Evolutionary conservation across 257 asterid species (phyloP), one percentile per base, ranked within the genome.

Genomic region (Lithospermum erythrorhizon): DNA sequence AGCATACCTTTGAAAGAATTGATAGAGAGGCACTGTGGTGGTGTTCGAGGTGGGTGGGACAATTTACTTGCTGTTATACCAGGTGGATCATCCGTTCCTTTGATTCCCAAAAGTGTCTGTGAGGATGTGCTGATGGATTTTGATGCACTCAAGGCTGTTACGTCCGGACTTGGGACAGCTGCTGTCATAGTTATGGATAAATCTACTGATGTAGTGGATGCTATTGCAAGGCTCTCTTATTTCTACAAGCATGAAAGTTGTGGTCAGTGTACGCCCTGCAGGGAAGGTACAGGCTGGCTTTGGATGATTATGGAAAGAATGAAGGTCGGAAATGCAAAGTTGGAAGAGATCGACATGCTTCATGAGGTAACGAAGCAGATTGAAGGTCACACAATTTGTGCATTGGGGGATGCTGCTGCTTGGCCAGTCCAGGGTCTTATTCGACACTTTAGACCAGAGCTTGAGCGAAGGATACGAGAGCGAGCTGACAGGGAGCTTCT

Each of bases 351-450:
- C 51, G 97, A 93, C 71, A 89, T 93, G 99, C 97, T 93, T 71
- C 96, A 86, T 60, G 97, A 93, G 81, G 87, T 93, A 81, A 93
- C 99, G 0, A 93, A 93, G 83, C 99, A 93, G 83, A 93, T 93
- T 49, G 99, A 93, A 80, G 99, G 97, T n/a, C 99, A 93, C 81
- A 93, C 99, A 2, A 93, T 93, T 21, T 93, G 99, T 80, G 97
- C 99, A 1, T 75, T 93, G 78, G 97, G 99, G 22, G 99, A 93
- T 62, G 99, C 99, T 57, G 99, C 99, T 59, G 99, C 97, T 67
- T 93, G 99, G 99, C 99, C 99, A 2, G 99, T 93, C 73, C 99
- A 93, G 83, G 99, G 99, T 59, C 97, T 93, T 68, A 89, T 93
- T 65, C 76, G 99, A 83, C 97, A 93, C 79, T 93, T 93, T 57